Evolutionary conservation across 2,329 filamentous ascomycete species (phyloP).

Genomic region (Penicillium corylophilum): DNA sequence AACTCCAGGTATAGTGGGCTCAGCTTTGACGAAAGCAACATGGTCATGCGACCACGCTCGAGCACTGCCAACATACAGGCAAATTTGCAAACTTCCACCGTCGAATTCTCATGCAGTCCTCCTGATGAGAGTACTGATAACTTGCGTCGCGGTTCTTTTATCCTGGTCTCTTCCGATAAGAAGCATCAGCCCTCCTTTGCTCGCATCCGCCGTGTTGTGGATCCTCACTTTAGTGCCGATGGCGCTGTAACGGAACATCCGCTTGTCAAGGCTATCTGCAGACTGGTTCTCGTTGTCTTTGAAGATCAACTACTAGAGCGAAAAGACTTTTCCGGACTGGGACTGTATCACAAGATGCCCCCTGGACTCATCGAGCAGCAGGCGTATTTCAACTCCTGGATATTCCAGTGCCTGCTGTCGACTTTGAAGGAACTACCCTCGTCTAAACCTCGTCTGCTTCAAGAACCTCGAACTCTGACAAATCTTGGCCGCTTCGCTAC

Average conservation of each 20-base stretch:
- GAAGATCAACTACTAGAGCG: constrained; percentile 79
- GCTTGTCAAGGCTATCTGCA: constrained; percentile 72
- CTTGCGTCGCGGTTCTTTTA: constrained; percentile 80
- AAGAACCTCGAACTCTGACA: constrained; percentile 78
- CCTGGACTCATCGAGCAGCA: constrained; percentile 93
- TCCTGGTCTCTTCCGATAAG: constrained; percentile 74
- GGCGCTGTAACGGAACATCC: constrained; percentile 59
- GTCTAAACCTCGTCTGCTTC: constrained; percentile 67
- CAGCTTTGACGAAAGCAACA: constrained; percentile 81
- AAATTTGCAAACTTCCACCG: constrained; percentile 71
- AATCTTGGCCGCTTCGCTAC: constrained; percentile 79
- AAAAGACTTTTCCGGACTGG: constrained; percentile 88
- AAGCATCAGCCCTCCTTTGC: constrained; percentile 59
- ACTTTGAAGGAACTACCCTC: constrained; percentile 70
- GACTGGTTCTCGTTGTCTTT: constrained; percentile 77
- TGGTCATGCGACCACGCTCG: constrained; percentile 74
- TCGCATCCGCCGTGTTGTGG: constrained; percentile 63
- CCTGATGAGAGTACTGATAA: constrained; percentile 56
- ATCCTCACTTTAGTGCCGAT: constrained; percentile 54
- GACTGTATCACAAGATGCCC: constrained; percentile 81
- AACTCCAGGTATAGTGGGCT: constrained; percentile 76
- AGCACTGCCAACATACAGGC: constrained; percentile 52
- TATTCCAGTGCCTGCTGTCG: constrained; percentile 72
- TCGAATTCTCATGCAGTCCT: constrained; percentile 50
- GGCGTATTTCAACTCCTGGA: constrained; percentile 89